These are phyloP conservation scores for Tanacetum coccineum DNA, from an alignment of 129 eudicot species.

Conservation along the genomic window DNA sequence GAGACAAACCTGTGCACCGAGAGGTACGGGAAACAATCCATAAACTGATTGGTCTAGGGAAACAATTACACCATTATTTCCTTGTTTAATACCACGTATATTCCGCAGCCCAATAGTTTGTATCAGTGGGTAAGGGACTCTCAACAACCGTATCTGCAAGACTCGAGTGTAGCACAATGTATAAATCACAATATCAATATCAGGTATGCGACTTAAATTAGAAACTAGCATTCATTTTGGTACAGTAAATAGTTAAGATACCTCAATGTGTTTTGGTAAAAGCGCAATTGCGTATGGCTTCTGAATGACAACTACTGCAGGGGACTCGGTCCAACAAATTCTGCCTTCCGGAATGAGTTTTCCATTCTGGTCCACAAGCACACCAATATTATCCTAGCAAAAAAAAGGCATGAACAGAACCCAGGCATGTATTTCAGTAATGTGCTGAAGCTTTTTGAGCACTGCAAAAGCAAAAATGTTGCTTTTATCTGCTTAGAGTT, in stretches of 20 bases:
- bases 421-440: neutral
- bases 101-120: slow-evolving; percentile 89
- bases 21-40: slow-evolving; percentile 91
- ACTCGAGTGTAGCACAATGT: slow-evolving; percentile 21
- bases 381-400: slow-evolving; percentile 89
- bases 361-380: slow-evolving; percentile 89
- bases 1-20: slow-evolving; percentile 88
- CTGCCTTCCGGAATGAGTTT: slow-evolving; percentile 92
- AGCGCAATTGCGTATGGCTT: slow-evolving; percentile 85
- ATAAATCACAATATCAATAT: slow-evolving; percentile 2
- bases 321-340: slow-evolving; percentile 96
- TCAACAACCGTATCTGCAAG: slow-evolving; percentile 86
- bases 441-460: neutral
- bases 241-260: slow-evolving; percentile 20
- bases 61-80: slow-evolving; percentile 56
- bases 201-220: neutral
- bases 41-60: slow-evolving; percentile 68
- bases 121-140: slow-evolving; percentile 79
- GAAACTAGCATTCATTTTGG: neutral
- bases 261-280: slow-evolving; percentile 94
- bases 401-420: neutral
- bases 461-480: neutral
- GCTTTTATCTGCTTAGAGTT: neutral
- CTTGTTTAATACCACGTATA: slow-evolving; percentile 58
- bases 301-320: slow-evolving; percentile 63